phyloP scores from a whole-genome alignment of 129 eudicot species.

The Escallonia rubra region DNA sequence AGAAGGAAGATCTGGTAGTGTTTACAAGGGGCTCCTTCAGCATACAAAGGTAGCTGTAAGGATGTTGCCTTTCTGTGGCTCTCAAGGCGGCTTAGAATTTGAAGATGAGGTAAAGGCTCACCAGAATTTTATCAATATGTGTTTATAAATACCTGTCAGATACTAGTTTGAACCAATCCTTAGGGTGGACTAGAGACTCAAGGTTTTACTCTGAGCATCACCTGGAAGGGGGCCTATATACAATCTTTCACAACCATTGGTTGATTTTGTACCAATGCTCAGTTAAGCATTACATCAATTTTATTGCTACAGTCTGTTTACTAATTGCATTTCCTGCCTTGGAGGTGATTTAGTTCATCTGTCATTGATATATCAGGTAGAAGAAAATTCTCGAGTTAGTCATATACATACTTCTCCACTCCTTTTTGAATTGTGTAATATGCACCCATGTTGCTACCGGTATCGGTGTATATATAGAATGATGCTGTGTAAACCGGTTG shows the following conservation, averaged over 20 bases:
- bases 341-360: not conserved
- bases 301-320: not conserved
- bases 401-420: not conserved
- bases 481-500: no score
- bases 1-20: conserved; percentile 76
- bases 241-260: not conserved
- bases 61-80: conserved; percentile 77
- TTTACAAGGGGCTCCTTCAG: conserved; percentile 67
- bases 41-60: conserved; percentile 69
- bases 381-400: not conserved
- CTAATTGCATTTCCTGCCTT: not conserved
- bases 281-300: not conserved
- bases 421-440: not conserved
- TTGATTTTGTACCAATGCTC: not conserved
- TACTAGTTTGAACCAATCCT: not conserved
- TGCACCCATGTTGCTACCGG: not conserved
- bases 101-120: conserved; percentile 48
- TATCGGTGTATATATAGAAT: no score
- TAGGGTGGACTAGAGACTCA: not conserved
- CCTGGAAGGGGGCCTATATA: no score
- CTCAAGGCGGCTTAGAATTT: conserved; percentile 55
- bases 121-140: not conserved
- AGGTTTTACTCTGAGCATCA: not conserved
- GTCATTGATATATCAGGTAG: not conserved
- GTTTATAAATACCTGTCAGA: not conserved